Conservation (phyloP, 768 basidiomycete species). For the Tulasnella sp. region DNA sequence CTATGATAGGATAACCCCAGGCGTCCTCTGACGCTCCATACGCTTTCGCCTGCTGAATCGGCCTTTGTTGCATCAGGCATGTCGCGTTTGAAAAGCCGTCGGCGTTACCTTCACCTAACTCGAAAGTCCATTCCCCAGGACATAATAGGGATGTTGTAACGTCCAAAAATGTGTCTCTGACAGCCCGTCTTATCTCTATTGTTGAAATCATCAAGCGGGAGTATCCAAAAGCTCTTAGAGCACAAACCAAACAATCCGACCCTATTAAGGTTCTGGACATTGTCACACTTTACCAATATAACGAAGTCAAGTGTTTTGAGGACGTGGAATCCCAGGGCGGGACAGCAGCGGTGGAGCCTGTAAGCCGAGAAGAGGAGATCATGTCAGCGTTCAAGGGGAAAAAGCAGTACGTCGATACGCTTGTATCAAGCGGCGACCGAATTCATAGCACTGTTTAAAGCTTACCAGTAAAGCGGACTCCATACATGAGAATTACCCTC, state of each 20-base stretch:
- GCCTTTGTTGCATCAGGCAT: too few relatives aligned
- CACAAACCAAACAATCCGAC: background rate
- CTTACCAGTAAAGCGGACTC: slow-evolving; percentile 15
- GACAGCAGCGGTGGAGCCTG: background rate
- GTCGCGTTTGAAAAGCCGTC: too few relatives aligned
- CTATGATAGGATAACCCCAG: too few relatives aligned
- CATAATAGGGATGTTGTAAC: background rate
- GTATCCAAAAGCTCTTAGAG: slow-evolving; percentile 16
- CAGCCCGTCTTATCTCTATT: slow-evolving; percentile 25
- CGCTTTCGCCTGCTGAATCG: too few relatives aligned
- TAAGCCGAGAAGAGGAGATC: background rate
- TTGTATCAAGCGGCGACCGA: background rate
- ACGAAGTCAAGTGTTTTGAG: slow-evolving; percentile 16
- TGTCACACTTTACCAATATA: slow-evolving; percentile 17
- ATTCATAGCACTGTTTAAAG: background rate
- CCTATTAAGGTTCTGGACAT: background rate
- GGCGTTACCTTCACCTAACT: background rate
- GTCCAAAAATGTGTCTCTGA: slow-evolving; percentile 19
- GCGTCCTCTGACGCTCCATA: too few relatives aligned
- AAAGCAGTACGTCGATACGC: slow-evolving; percentile 13
- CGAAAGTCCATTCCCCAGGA: background rate
- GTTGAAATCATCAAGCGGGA: slow-evolving; percentile 28
- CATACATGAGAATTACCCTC: slow-evolving; percentile 19
- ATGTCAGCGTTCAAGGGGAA: slow-evolving; percentile 8
- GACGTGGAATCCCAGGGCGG: background rate